These are phyloP conservation scores for Fusarium temperatum DNA, from an alignment of 2,329 filamentous ascomycete species.

Conservation along the genomic window DNA sequence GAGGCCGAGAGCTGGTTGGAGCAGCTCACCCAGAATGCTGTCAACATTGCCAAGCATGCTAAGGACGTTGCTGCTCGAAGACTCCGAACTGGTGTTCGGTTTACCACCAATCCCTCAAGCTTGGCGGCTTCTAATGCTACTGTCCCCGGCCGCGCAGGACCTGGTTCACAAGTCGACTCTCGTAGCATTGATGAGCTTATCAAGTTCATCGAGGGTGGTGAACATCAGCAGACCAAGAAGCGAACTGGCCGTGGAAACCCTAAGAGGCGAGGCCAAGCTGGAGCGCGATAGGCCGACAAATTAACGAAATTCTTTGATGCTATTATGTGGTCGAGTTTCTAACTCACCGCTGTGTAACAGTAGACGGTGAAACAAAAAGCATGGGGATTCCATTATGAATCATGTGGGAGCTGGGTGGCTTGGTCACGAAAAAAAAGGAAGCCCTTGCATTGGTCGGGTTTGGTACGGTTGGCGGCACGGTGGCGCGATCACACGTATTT, in stretches of 20 bases:
- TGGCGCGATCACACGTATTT: conserved; percentile 30
- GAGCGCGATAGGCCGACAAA: conserved; percentile 26
- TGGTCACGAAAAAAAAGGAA: conserved; percentile 5
- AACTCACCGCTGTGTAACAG: conserved; percentile 35
- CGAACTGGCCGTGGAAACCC: conserved; percentile 63
- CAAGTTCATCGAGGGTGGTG: conserved; percentile 88
- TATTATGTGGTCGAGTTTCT: conserved; percentile 20
- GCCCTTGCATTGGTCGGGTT: conserved; percentile 25
- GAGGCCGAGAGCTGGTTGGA: conserved; percentile 97
- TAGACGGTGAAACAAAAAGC: conserved; percentile 29
- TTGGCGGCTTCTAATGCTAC: conserved; percentile 42
- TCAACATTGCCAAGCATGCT: conserved; percentile 91
- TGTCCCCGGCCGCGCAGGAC: conserved; percentile 44
- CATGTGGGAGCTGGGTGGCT: conserved; percentile 19
- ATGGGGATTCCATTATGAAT: conserved; percentile 31
- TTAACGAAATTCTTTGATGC: conserved; percentile 25
- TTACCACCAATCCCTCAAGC: conserved; percentile 56
- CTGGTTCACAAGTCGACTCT: conserved; percentile 66
- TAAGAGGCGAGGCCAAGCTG: conserved; percentile 58
- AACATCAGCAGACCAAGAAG: conserved; percentile 67
- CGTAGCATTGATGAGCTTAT: conserved; percentile 93
- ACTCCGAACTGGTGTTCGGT: conserved; percentile 74
- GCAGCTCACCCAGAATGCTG: conserved; percentile 94
- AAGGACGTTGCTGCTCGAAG: conserved; percentile 84
- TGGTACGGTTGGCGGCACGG: conserved; percentile 23